phyloP scores from a whole-genome alignment of 1,284 basidiomycete genomes.

The Trichosporon sp. region DNA sequence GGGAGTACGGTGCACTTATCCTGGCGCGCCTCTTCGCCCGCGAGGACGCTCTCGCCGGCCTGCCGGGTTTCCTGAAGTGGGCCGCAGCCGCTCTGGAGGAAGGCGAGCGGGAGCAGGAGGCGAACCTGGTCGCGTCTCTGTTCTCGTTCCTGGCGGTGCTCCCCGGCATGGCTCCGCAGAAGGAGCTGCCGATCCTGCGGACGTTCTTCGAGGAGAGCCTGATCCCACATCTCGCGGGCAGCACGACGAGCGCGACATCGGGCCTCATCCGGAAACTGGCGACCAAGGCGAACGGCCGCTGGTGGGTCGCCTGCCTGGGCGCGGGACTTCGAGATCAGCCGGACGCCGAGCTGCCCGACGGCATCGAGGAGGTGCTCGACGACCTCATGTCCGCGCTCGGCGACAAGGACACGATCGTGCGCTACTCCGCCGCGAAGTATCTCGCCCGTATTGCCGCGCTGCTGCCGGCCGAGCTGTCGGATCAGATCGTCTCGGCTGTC shows the following conservation, averaged over 20 bases:
- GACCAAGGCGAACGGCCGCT: conserved; percentile 45
- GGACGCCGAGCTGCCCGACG: conserved; percentile 71
- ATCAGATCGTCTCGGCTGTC: conserved; percentile 76
- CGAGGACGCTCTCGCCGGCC: conserved; percentile 35
- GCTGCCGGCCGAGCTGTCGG: conserved; percentile 67
- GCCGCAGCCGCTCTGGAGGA: conserved; percentile 32
- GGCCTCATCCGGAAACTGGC: conserved; percentile 46
- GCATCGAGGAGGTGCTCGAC: conserved; percentile 70
- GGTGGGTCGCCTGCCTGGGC: conserved; percentile 43
- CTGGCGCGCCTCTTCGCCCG: conserved; percentile 46
- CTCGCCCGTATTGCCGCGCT: conserved; percentile 78
- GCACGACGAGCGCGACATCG: conserved; percentile 35
- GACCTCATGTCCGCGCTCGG: conserved; percentile 70
- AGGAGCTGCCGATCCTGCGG: conserved; percentile 35
- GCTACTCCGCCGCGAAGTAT: conserved; percentile 93
- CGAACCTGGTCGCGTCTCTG: conserved; percentile 34
- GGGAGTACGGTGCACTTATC: conserved; percentile 43
- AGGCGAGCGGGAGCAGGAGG: conserved; percentile 38
- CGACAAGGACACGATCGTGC: conserved; percentile 92
- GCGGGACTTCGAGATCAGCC: conserved; percentile 28
- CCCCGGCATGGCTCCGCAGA: conserved; percentile 32
- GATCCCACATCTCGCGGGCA: conserved; percentile 39
- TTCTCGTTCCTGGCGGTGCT: conserved; percentile 40
- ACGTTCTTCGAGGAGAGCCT: conserved; percentile 31
- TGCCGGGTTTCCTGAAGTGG: conserved; percentile 40